These are phyloP conservation scores for Codiaeum variegatum DNA, from an alignment of 441 rosid species.

Conservation along the genomic window DNA sequence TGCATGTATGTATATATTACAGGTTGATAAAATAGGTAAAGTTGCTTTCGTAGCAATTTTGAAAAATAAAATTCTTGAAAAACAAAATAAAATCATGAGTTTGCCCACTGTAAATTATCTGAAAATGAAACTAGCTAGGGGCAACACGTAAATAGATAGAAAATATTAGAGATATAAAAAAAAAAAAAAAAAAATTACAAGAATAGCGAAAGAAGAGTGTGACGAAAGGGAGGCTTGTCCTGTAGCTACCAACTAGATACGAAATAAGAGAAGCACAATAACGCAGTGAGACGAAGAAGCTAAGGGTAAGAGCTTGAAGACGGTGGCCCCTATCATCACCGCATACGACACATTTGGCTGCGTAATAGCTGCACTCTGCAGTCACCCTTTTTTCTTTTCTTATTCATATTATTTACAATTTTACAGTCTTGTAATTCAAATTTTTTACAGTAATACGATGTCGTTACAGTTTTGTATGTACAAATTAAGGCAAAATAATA, in stretches of 20 bases:
- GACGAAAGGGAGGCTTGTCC: constrained; percentile 23
- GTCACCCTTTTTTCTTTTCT: background rate
- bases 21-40: no score
- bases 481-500: no score
- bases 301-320: background rate
- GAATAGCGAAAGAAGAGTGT: background rate
- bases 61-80: background rate
- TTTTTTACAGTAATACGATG: no score
- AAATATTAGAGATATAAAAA: no score
- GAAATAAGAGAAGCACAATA: constrained; percentile 5
- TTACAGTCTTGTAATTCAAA: no score
- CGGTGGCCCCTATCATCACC: constrained; percentile 26
- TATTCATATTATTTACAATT: background rate
- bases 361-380: constrained; percentile 11
- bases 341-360: constrained; percentile 27
- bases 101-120: background rate
- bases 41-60: no score
- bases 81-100: background rate
- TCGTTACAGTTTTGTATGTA: no score
- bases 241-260: constrained; percentile 16
- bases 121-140: background rate
- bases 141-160: background rate
- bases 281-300: background rate
- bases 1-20: no score
- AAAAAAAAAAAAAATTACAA: background rate